phyloP scores from a whole-genome alignment of 1,284 basidiomycete genomes.

The Thecaphora thlaspeos region DNA sequence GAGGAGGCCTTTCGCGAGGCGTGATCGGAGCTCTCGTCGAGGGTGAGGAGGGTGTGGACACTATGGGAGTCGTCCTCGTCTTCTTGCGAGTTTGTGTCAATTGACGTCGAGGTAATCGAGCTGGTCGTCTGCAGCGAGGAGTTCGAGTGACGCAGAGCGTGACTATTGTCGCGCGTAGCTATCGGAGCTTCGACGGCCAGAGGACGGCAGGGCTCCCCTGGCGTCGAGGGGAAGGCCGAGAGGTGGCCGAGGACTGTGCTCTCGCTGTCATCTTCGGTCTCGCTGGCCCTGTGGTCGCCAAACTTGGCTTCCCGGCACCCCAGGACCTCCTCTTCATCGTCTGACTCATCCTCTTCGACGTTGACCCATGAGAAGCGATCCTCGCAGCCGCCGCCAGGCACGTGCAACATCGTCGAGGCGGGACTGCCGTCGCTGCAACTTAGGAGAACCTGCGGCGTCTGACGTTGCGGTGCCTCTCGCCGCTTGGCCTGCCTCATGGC shows the following conservation, averaged over 20 bases:
- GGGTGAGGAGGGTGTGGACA: constrained; percentile 6
- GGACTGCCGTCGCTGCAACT: neutral
- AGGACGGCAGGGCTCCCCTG: too few species aligned
- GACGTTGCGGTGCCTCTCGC: constrained; percentile 1
- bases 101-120: constrained; percentile 6
- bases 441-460: neutral
- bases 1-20: neutral
- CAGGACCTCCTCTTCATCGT: neutral
- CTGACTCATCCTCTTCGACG: neutral
- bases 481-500: constrained; percentile 12
- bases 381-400: neutral
- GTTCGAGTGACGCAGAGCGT: constrained; percentile 1
- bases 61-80: constrained; percentile 15
- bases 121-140: constrained; percentile 7
- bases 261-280: constrained; percentile 20
- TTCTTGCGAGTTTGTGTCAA: constrained; percentile 3
- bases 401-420: too few species aligned
- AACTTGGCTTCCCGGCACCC: neutral
- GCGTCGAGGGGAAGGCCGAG: constrained; percentile 10
- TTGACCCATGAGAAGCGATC: constrained; percentile 19
- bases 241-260: constrained; percentile 23
- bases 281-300: neutral
- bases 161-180: neutral
- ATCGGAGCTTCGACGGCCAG: too few species aligned
- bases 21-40: constrained; percentile 3